Evolutionary conservation across 768 basidiomycete genomes (phyloP).

Genomic region (Holtermanniella nyarrowii): DNA sequence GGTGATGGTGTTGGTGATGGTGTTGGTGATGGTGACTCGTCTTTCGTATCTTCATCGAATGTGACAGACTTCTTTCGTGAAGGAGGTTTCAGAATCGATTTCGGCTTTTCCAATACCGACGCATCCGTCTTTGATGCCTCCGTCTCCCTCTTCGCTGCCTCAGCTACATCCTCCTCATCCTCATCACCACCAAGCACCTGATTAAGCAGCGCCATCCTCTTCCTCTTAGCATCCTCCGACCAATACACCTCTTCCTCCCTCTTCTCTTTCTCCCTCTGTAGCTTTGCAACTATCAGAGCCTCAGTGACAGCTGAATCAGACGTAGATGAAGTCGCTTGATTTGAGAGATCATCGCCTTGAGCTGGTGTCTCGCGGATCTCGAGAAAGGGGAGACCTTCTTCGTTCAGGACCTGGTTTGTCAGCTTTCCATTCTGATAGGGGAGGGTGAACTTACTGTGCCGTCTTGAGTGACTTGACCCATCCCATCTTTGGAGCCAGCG

Average conservation of each 20-base stretch:
- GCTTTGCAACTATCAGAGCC: not conserved
- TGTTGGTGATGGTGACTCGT: slow-evolving; percentile 22
- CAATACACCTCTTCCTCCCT: slow-evolving; percentile 17
- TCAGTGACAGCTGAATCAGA: not conserved
- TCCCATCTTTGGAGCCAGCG: not conserved
- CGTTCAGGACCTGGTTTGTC: slow-evolving; percentile 14
- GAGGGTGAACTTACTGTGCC: not conserved
- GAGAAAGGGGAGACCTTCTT: slow-evolving; percentile 31
- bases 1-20: slow-evolving; percentile 12
- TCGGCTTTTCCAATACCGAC: not conserved
- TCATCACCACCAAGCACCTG: slow-evolving; percentile 18
- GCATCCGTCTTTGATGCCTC: not conserved
- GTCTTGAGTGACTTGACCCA: not conserved
- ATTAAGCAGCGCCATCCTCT: slow-evolving; percentile 12
- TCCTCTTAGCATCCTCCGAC: slow-evolving; percentile 14
- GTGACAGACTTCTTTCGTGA: slow-evolving; percentile 29
- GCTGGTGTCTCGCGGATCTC: slow-evolving; percentile 25
- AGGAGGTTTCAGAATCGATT: slow-evolving; percentile 26
- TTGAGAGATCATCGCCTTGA: not conserved
- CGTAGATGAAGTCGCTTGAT: slow-evolving; percentile 1
- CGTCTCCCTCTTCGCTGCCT: not conserved
- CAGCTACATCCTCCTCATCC: slow-evolving; percentile 10
- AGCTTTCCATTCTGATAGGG: not conserved
- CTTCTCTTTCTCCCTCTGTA: not conserved
- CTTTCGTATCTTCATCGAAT: slow-evolving; percentile 23